phyloP scores from a whole-genome alignment of 805 yeast species.

The Phaffomyces thermotolerans region DNA sequence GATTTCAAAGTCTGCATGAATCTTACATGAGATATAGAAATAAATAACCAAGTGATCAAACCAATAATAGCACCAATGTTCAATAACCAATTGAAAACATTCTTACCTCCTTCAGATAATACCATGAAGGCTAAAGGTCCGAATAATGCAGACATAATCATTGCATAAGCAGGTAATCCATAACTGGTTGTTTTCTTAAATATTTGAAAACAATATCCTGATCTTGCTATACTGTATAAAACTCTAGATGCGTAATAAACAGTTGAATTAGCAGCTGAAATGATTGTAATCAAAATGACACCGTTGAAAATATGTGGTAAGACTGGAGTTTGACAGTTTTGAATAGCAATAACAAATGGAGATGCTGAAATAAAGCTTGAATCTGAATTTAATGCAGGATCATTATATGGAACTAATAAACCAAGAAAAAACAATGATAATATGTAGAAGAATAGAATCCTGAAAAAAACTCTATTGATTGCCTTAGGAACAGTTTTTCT shows the following conservation, averaged over 20 bases:
- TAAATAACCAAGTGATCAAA: constrained; percentile 64
- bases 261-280: constrained; percentile 77
- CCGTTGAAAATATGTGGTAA: constrained; percentile 69
- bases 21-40: constrained; percentile 57
- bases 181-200: constrained; percentile 40
- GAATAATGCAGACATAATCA: constrained; percentile 47
- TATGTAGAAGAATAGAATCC: constrained; percentile 63
- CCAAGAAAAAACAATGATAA: constrained; percentile 62
- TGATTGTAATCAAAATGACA: constrained; percentile 56
- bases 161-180: constrained; percentile 56
- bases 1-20: constrained; percentile 58
- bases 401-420: constrained; percentile 60
- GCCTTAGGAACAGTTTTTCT: constrained; percentile 67
- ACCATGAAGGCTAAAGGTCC: constrained; percentile 62
- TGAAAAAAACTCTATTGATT: constrained; percentile 56
- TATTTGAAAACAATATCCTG: constrained; percentile 48
- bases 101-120: constrained; percentile 41
- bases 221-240: constrained; percentile 54
- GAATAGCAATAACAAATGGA: constrained; percentile 67
- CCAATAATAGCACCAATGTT: constrained; percentile 74
- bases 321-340: constrained; percentile 57
- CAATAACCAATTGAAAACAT: constrained; percentile 65
- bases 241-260: constrained; percentile 67
- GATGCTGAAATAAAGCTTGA: constrained; percentile 45
- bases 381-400: constrained; percentile 38